A percentile compares a stretch with the other conserved stretches of the same genome.
These are phyloP conservation scores for Stagonosporopsis chrysanthemi DNA, from an alignment of 2,329 filamentous ascomycete species.

Conservation along the genomic window DNA sequence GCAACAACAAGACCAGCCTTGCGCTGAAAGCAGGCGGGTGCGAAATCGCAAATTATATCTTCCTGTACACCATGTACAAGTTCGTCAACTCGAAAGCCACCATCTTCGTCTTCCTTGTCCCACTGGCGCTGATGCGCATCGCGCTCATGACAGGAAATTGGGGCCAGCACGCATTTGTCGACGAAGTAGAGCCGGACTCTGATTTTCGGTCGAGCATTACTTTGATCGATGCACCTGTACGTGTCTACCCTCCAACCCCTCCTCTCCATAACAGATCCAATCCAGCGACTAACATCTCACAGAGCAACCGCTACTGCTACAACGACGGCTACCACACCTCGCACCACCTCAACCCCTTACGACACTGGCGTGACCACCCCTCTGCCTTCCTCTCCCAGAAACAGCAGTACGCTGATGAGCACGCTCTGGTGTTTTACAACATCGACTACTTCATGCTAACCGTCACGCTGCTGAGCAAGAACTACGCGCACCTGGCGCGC, in stretches of 20 bases:
- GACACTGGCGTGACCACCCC: conserved; percentile 84
- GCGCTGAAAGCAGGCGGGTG: conserved; percentile 66
- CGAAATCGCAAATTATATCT: conserved; percentile 62
- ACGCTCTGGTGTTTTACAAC: conserved; percentile 79
- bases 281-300: conserved; percentile 14
- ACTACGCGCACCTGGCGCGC: conserved; percentile 73
- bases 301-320: conserved; percentile 84
- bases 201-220: conserved; percentile 83
- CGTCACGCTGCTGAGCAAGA: conserved; percentile 70
- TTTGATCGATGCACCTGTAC: conserved; percentile 77
- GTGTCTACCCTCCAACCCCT: conserved; percentile 31
- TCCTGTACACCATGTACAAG: conserved; percentile 60
- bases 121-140: conserved; percentile 70
- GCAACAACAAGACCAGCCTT: conserved; percentile 64
- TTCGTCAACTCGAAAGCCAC: conserved; percentile 62
- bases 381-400: conserved; percentile 75
- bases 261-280: not conserved
- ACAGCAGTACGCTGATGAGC: conserved; percentile 68
- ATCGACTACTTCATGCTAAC: conserved; percentile 84
- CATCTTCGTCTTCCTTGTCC: conserved; percentile 70
- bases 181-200: conserved; percentile 75
- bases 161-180: conserved; percentile 84
- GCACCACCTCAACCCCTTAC: conserved; percentile 78
- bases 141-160: conserved; percentile 84
- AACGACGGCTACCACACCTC: conserved; percentile 86